A percentile compares a stretch with the other conserved stretches of the same genome.
phyloP scores from a whole-genome alignment of 352 stramenopile genomes.

The Aphanomyces invadans region DNA sequence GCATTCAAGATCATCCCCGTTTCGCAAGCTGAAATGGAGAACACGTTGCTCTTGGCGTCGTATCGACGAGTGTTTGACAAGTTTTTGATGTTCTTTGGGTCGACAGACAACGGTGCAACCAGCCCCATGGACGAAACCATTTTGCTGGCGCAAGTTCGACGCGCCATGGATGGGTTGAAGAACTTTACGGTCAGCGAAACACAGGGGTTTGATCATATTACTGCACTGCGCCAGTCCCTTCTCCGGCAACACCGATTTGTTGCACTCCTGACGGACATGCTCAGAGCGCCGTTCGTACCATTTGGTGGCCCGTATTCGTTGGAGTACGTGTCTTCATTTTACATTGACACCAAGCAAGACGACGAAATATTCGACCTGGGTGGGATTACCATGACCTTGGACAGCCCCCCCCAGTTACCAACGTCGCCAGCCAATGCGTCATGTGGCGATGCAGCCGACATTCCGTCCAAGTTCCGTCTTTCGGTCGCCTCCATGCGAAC shows the following conservation, averaged over 20 bases:
- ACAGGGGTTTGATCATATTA: neutral
- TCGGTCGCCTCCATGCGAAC: slow-evolving; percentile 40
- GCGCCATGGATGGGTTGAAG: slow-evolving; percentile 41
- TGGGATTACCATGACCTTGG: neutral
- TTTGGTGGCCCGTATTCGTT: slow-evolving; percentile 57
- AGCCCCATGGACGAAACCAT: slow-evolving; percentile 20
- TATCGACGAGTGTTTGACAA: slow-evolving; percentile 39
- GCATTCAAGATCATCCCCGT: slow-evolving; percentile 56
- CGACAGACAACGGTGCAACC: neutral
- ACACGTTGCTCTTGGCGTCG: slow-evolving; percentile 54
- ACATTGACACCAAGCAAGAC: slow-evolving; percentile 20
- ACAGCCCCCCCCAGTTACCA: slow-evolving; percentile 21
- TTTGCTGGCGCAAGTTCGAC: slow-evolving; percentile 36
- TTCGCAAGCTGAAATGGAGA: slow-evolving; percentile 37
- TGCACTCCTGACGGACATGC: slow-evolving; percentile 51
- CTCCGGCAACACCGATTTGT: slow-evolving; percentile 57
- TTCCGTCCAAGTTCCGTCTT: slow-evolving; percentile 29
- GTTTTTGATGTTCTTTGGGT: slow-evolving; percentile 40
- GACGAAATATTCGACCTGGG: slow-evolving; percentile 30
- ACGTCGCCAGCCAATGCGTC: too few species aligned
- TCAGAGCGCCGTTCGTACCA: slow-evolving; percentile 49
- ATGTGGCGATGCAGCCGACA: slow-evolving; percentile 29
- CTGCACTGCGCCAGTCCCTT: slow-evolving; percentile 38
- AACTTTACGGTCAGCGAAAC: slow-evolving; percentile 31
- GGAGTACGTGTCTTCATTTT: slow-evolving; percentile 47